These are phyloP conservation scores for Monilinia fructicola DNA, from an alignment of 2,329 filamentous ascomycete genomes.

Conservation along the genomic window DNA sequence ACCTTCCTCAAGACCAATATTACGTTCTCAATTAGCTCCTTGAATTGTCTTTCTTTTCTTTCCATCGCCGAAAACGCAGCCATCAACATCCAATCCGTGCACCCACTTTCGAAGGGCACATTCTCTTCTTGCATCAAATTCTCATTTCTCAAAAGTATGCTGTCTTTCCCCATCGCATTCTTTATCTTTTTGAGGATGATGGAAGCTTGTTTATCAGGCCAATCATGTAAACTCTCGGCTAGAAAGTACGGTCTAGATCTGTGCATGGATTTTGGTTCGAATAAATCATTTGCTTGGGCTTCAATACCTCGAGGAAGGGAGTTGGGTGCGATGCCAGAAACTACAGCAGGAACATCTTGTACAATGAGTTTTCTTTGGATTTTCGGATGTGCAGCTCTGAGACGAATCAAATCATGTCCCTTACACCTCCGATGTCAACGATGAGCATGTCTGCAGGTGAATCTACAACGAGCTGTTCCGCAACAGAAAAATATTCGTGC, in stretches of 20 bases:
- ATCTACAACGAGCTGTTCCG: slow-evolving; percentile 15
- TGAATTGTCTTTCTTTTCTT: slow-evolving; percentile 11
- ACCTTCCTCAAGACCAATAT: background rate
- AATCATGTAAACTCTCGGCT: slow-evolving; percentile 8
- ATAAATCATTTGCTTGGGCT: slow-evolving; percentile 16
- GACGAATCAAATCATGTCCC: slow-evolving; percentile 15
- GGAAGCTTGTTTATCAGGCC: slow-evolving; percentile 19
- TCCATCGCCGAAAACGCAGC: slow-evolving; percentile 14
- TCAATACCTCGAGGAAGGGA: slow-evolving; percentile 7
- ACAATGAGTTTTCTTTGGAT: slow-evolving; percentile 16
- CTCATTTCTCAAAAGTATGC: slow-evolving; percentile 11
- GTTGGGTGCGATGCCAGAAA: background rate
- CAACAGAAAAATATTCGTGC: slow-evolving; percentile 24
- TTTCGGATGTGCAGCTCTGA: background rate
- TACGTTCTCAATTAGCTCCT: background rate
- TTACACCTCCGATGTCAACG: slow-evolving; percentile 24
- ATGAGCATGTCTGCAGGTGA: slow-evolving; percentile 17
- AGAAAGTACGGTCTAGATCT: slow-evolving; percentile 20
- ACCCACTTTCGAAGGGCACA: background rate
- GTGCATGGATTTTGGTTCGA: background rate
- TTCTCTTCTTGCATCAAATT: slow-evolving; percentile 16
- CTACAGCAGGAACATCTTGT: slow-evolving; percentile 10
- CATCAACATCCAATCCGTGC: slow-evolving; percentile 18
- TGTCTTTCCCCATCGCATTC: slow-evolving; percentile 12
- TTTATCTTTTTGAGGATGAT: slow-evolving; percentile 9